A percentile compares a stretch with the other conserved stretches of the same genome.
These are phyloP conservation scores for Ensete glaucum DNA, from an alignment of 176 grass and related monocot species.

Conservation along the genomic window DNA sequence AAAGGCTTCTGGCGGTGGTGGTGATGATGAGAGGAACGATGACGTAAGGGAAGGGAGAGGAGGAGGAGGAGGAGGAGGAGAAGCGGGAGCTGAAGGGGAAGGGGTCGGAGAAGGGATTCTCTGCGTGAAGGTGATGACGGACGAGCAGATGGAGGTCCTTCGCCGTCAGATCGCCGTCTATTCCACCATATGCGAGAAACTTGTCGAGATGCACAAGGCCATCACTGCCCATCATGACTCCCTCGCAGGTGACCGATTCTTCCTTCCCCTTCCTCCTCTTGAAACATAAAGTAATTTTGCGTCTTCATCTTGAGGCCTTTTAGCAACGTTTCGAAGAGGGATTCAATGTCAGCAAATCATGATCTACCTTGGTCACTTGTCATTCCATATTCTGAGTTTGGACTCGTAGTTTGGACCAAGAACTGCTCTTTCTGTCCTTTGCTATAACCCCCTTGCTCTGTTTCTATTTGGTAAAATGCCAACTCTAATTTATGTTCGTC, in stretches of 20 bases:
- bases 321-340: no score
- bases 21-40: not conserved
- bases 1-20: not conserved
- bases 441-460: no score
- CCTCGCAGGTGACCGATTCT: not conserved
- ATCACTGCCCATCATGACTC: not conserved
- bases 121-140: slow-evolving; percentile 12
- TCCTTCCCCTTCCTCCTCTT: not conserved
- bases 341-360: no score
- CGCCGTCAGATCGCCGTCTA: slow-evolving; percentile 13
- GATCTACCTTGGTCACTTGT: no score
- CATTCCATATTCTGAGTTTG: no score
- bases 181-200: slow-evolving; percentile 4
- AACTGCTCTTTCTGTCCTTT: no score
- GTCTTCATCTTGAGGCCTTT: not conserved
- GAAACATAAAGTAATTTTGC: not conserved
- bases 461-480: no score
- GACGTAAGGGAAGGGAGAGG: not conserved
- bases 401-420: no score
- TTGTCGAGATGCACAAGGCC: slow-evolving; percentile 15
- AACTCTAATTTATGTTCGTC: no score
- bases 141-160: slow-evolving; percentile 12
- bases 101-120: not conserved
- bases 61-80: not conserved
- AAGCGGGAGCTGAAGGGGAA: not conserved